Evolutionary conservation across 208 protist genomes (phyloP), one percentile per base, ranked within the genome.

Genomic region (Borovskyia barvae): DNA sequence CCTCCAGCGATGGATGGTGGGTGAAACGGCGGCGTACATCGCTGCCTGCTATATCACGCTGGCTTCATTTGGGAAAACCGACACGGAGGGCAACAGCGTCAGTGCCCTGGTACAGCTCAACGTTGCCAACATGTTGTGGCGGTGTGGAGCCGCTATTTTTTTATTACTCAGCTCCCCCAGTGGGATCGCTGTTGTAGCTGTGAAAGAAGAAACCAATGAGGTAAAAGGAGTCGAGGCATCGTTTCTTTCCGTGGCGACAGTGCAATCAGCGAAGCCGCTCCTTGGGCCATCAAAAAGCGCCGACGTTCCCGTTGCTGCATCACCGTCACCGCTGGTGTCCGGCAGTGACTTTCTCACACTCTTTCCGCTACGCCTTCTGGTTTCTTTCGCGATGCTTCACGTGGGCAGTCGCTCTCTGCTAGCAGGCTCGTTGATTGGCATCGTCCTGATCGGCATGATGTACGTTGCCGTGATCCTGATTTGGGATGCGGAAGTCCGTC

Each of bases 1-100:
- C 3, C 56, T 71, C 25, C 81, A 91, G 66, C 52, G 41, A 17
- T 68, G 59, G 40, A 83, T 87, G 75, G 20, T 91, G 3, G 66
- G 46, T 14, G 56, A 80, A 46, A 75, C 85, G 4, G 37, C 67
- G 11, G 9, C 90, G 35, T 91, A 90, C 70, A 68, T 83, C 3
- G 28, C 40, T 4, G 52, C 48, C 15, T 92, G 89, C 66, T 89
- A 80, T 50, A 50, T 70, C 1, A 64, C 82, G 20, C 58, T 79
- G 36, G 20, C 39, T 1, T 35, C 48, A 22, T 48, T 55, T 33
- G 47, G 43, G 29, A 35, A 22, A 30, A 15, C 29, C 7, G 62
- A 57, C 35, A 37, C 28, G 6, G 7, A 63, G 17, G 64, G 59
- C 17, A 58, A 60, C 14, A 69, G 59, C 43, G 46, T 63, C 26